Base-by-base conservation (phyloP, 148 eudicot species). In the Polygonum aviculare region DNA sequence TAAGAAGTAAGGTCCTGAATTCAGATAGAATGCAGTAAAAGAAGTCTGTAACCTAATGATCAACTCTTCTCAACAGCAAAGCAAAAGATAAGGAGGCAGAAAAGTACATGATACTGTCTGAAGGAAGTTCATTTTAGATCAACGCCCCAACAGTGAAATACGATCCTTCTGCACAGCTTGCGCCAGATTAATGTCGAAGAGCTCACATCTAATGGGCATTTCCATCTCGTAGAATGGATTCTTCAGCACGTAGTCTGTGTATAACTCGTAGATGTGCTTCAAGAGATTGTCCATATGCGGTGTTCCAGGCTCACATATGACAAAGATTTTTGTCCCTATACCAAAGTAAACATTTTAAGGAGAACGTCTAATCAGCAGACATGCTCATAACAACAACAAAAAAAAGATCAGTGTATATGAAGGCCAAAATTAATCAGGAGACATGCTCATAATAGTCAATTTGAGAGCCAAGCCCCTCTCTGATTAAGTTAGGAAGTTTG, bases 151-250 rank as follows among this genome's bases (percentile, higher is more conserved):
- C 78, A 88, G 79, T n/a, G 88, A 85, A 60, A 92, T 90, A 7
- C 96, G 93, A 78, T 92, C 97, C 79, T 89, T 94, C 77, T 84
- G 97, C 62, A 94, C 88, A 33, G 92, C 92, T 75, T 92, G 97
- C 18, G 93, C 76, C 65, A 94, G 83, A 81, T 90, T 92, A 74
- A 89, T 84, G 76, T 92, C 98, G 67, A 94, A 94, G 52, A 90
- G 94, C 88, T 94, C 98, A 75, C 98, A 94, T 12, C 98, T 86
- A 59, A 94, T 94, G 22, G 98, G 98, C 98, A 94, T 94, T 85
- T 94, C 98, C 96, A 94, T 89, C 78, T 94, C 97, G 80, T 92
- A 94, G 82, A 92, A 94, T 18, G 98, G 97, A 73, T 92, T 94
- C 86, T 94, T 94, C 85, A 92, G 74, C 39, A 92, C 98, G 76